Conservation (phyloP, 441 rosid species). For the Sinapis alba region DNA sequence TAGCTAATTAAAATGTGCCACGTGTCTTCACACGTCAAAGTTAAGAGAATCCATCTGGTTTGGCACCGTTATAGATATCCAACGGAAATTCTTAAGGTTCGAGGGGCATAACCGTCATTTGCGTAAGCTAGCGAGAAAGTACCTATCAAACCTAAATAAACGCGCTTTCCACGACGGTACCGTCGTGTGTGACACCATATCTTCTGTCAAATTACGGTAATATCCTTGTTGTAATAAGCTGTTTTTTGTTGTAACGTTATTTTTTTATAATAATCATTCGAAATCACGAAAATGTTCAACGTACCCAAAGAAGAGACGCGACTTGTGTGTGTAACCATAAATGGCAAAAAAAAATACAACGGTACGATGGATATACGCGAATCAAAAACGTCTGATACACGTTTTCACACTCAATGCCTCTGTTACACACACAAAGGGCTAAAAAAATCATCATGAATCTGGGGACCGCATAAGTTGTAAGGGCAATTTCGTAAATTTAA, state of each 20-base stretch:
- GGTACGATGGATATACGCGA: not conserved
- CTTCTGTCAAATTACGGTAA: not conserved
- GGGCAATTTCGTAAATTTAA: not conserved
- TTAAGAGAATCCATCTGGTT: slow-evolving; percentile 5
- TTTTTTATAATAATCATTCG: not conserved
- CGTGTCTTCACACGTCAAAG: slow-evolving; percentile 2
- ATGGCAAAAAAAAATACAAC: not conserved
- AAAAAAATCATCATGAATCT: not conserved
- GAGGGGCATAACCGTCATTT: slow-evolving; percentile 29
- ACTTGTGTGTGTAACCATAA: not conserved
- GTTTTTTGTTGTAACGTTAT: not conserved
- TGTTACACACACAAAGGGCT: not conserved
- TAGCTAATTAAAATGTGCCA: not conserved
- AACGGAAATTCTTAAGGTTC: not conserved
- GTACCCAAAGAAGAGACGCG: slow-evolving; percentile 17
- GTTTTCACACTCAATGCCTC: slow-evolving; percentile 21
- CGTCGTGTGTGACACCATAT: not conserved
- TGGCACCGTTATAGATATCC: slow-evolving; percentile 24
- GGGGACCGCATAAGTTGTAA: slow-evolving; percentile 9
- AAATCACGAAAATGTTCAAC: slow-evolving; percentile 14
- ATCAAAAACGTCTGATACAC: slow-evolving; percentile 21
- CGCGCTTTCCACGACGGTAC: slow-evolving; percentile 25
- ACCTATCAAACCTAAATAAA: not conserved
- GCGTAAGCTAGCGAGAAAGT: not conserved
- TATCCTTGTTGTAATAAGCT: not conserved